Evolutionary conservation across 2,329 filamentous ascomycete species (phyloP).

Genomic region (Reticulascus tulasneorum): DNA sequence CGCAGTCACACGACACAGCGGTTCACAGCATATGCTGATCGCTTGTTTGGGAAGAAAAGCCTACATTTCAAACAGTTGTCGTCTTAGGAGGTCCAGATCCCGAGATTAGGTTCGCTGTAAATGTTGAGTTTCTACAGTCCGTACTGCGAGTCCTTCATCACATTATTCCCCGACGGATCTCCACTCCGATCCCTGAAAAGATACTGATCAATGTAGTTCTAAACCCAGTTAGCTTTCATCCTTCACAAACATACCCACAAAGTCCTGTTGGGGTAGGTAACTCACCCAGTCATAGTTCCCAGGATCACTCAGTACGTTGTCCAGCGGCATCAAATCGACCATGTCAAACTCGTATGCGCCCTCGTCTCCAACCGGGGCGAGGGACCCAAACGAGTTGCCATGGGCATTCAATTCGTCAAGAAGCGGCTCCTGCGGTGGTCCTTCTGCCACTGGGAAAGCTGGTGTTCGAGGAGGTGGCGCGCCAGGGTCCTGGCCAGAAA

Average conservation of each 20-base stretch:
- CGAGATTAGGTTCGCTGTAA: too few species aligned
- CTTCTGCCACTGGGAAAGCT: not conserved
- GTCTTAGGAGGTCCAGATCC: too few species aligned
- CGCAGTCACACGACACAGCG: too few species aligned
- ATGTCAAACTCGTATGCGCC: slow-evolving; percentile 21
- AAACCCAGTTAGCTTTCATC: not conserved
- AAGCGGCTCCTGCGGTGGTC: slow-evolving; percentile 7
- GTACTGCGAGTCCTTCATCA: not conserved
- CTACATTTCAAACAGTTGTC: too few species aligned
- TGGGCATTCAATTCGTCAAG: slow-evolving; percentile 9
- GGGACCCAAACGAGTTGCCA: slow-evolving; percentile 16
- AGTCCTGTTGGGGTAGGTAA: not conserved
- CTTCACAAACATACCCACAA: not conserved
- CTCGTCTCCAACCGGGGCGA: slow-evolving; percentile 5
- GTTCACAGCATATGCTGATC: too few species aligned
- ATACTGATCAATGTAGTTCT: slow-evolving; percentile 26
- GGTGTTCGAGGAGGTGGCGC: not conserved
- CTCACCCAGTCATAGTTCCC: slow-evolving; percentile 38
- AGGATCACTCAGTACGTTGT: slow-evolving; percentile 29
- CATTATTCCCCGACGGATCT: slow-evolving; percentile 2
- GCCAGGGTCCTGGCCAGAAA: not conserved
- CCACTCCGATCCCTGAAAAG: slow-evolving; percentile 9
- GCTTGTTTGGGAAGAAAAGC: too few species aligned
- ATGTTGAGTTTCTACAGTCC: too few species aligned
- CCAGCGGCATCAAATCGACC: slow-evolving; percentile 29